Percentiles rank a stretch among this genome's conserved stretches.
Conservation (phyloP, 2,329 filamentous ascomycete genomes). For the Cyphellophora attinorum region DNA sequence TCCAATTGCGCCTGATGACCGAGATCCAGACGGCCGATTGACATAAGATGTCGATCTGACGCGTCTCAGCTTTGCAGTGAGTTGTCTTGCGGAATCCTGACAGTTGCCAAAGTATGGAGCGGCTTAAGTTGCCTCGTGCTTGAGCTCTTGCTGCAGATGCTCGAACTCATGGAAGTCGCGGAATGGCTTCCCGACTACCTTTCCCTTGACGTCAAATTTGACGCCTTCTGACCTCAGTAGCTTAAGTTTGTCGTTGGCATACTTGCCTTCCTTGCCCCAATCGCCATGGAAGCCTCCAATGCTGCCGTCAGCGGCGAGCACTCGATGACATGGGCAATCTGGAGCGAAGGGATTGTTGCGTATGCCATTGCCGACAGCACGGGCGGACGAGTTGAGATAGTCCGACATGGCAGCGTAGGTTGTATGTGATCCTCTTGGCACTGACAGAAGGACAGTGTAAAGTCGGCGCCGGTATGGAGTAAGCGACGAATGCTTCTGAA, state of each 20-base stretch:
- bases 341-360: conserved; percentile 74
- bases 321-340: conserved; percentile 69
- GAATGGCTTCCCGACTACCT: conserved; percentile 27
- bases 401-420: conserved; percentile 67
- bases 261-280: conserved; percentile 36
- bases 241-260: conserved; percentile 31
- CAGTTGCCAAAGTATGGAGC: too few relatives aligned
- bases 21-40: too few relatives aligned
- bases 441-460: conserved; percentile 64
- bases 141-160: too few relatives aligned
- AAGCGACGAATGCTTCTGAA: conserved; percentile 34
- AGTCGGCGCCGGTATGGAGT: conserved; percentile 45
- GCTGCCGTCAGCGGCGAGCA: conserved; percentile 61
- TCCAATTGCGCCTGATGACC: too few relatives aligned
- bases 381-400: conserved; percentile 59
- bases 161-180: conserved; percentile 11
- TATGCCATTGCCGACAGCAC: conserved; percentile 69
- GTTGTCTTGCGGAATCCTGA: too few relatives aligned
- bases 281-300: conserved; percentile 44
- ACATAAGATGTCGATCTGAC: too few relatives aligned
- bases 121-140: too few relatives aligned
- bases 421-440: conserved; percentile 64
- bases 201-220: conserved; percentile 32
- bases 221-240: conserved; percentile 34
- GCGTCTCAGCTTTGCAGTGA: too few relatives aligned